These are phyloP conservation scores for Barnettozyma vustinii DNA, from an alignment of 805 yeast genomes.

Conservation along the genomic window DNA sequence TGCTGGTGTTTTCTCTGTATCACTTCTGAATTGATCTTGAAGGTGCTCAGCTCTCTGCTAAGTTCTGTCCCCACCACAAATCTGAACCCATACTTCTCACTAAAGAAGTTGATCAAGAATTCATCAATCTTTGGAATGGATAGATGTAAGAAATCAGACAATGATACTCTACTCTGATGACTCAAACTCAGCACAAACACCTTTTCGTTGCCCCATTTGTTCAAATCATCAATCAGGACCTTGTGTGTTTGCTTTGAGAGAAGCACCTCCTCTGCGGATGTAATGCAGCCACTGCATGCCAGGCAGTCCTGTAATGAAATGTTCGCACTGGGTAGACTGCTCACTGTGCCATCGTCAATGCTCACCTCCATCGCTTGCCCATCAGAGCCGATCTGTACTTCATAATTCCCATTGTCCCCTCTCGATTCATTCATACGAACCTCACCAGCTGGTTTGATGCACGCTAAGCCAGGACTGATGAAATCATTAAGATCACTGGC, in stretches of 20 bases:
- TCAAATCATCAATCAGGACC: slow-evolving; percentile 61
- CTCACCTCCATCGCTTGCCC: slow-evolving; percentile 69
- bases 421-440: slow-evolving; percentile 21
- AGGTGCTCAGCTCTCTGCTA: slow-evolving; percentile 66
- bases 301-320: slow-evolving; percentile 88
- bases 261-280: slow-evolving; percentile 93
- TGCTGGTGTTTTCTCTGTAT: slow-evolving; percentile 12
- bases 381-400: slow-evolving; percentile 51
- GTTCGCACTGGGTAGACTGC: slow-evolving; percentile 65
- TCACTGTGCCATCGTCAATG: slow-evolving; percentile 43
- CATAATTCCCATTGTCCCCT: slow-evolving; percentile 31
- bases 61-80: slow-evolving; percentile 81
- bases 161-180: slow-evolving; percentile 80
- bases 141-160: slow-evolving; percentile 62
- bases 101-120: slow-evolving; percentile 52
- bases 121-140: slow-evolving; percentile 54
- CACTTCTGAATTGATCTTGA: slow-evolving; percentile 40
- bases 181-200: slow-evolving; percentile 71
- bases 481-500: slow-evolving; percentile 92
- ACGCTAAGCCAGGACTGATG: slow-evolving; percentile 90
- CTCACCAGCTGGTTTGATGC: slow-evolving; percentile 77
- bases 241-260: slow-evolving; percentile 87
- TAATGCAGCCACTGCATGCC: slow-evolving; percentile 96
- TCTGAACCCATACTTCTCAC: slow-evolving; percentile 56
- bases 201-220: slow-evolving; percentile 29